These are phyloP conservation scores for Rhynchospora tenuis DNA, from an alignment of 176 grass and related monocot genomes.

Conservation along the genomic window DNA sequence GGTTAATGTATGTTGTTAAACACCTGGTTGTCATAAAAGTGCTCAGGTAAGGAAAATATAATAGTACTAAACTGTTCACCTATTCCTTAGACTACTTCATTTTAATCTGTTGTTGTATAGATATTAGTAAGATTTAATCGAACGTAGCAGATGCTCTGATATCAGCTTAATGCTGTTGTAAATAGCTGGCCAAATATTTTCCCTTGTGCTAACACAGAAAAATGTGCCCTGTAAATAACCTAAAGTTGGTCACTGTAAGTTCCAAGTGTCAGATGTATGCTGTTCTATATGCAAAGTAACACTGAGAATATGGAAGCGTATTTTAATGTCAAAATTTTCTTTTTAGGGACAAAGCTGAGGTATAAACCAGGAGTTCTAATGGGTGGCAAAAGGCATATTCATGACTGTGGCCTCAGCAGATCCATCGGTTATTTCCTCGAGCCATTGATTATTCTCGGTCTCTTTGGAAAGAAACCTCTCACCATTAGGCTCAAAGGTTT, in stretches of 20 bases:
- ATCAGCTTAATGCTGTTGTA: neutral
- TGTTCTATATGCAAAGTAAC: neutral
- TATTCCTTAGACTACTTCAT: neutral
- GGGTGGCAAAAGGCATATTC: slow-evolving; percentile 53
- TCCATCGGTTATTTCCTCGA: slow-evolving; percentile 85
- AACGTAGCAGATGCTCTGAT: neutral
- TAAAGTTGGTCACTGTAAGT: neutral
- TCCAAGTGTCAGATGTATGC: neutral
- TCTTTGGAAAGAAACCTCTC: slow-evolving; percentile 58
- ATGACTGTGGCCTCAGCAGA: slow-evolving; percentile 67
- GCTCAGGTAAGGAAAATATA: neutral
- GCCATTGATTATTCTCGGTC: slow-evolving; percentile 61
- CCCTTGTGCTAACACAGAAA: neutral
- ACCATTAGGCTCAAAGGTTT: slow-evolving; percentile 69
- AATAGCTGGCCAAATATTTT: neutral
- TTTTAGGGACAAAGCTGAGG: slow-evolving; percentile 60
- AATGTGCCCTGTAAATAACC: neutral
- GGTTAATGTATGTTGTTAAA: neutral
- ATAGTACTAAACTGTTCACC: neutral
- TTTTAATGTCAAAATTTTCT: neutral
- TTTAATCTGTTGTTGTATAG: neutral
- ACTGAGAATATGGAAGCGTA: neutral
- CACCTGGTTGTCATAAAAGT: neutral
- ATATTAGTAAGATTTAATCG: neutral
- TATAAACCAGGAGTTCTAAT: slow-evolving; percentile 63